These are phyloP conservation scores for Fennellomyces sp. DNA, from an alignment of 371 early-diverging fungal genomes.

Conservation along the genomic window DNA sequence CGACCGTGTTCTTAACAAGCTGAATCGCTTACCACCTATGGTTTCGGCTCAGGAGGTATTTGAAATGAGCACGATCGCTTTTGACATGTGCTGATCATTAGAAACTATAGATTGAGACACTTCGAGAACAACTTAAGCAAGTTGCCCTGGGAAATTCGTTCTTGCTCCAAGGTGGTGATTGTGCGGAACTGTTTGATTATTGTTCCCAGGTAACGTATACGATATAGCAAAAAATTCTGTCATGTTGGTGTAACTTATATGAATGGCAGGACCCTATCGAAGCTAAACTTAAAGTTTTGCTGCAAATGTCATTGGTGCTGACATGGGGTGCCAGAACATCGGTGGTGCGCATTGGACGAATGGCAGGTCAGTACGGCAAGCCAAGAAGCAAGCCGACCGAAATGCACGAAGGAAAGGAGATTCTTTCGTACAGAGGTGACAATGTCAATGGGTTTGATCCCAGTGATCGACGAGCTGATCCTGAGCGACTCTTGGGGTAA, in stretches of 20 bases:
- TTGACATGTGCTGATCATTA: background rate
- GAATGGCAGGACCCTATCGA: constrained; percentile 78
- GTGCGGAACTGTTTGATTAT: constrained; percentile 97
- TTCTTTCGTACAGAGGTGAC: constrained; percentile 79
- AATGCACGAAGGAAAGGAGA: constrained; percentile 80
- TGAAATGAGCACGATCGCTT: background rate
- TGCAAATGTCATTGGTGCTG: constrained; percentile 96
- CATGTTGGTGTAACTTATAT: background rate
- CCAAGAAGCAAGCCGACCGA: constrained; percentile 94
- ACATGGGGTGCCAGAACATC: constrained; percentile 93
- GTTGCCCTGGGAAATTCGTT: constrained; percentile 92
- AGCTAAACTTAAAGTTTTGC: constrained; percentile 90
- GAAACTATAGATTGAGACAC: constrained; percentile 69
- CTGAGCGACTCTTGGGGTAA: constrained; percentile 85
- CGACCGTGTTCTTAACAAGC: constrained; percentile 72
- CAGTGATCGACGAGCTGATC: constrained; percentile 89
- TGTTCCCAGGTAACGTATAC: constrained; percentile 74
- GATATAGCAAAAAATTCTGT: background rate
- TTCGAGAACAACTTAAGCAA: constrained; percentile 83
- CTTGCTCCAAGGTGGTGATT: constrained; percentile 96
- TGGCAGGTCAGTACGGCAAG: constrained; percentile 98
- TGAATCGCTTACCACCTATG: constrained; percentile 87
- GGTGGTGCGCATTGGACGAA: constrained; percentile 94
- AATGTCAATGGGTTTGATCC: constrained; percentile 95
- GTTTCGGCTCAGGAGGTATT: constrained; percentile 86